Percentiles rank a stretch among this genome's conserved stretches.
Evolutionary conservation across 768 basidiomycete species (phyloP).

Genomic region (Candolleomyces eurysporus): DNA sequence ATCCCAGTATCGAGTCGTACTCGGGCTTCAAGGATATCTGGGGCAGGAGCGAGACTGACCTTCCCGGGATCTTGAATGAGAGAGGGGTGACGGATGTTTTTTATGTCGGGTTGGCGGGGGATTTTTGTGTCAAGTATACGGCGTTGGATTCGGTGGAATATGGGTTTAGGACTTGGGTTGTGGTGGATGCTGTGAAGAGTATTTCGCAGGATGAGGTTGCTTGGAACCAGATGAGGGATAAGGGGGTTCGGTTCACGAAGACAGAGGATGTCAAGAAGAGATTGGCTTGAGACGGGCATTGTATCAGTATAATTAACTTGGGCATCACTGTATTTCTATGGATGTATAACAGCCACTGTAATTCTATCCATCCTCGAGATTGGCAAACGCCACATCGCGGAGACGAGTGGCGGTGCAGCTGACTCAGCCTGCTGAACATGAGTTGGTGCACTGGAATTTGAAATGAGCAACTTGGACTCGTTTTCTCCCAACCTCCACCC

Average conservation of each 20-base stretch:
- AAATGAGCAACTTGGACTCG: slow-evolving; percentile 1
- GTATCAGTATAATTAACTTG: too few species aligned
- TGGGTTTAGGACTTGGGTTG: slow-evolving; percentile 49
- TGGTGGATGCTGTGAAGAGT: slow-evolving; percentile 47
- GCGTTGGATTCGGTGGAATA: slow-evolving; percentile 52
- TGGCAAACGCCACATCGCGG: too few species aligned
- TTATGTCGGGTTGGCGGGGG: slow-evolving; percentile 69
- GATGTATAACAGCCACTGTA: too few species aligned
- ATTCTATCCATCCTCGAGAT: too few species aligned
- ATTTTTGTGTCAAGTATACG: slow-evolving; percentile 70
- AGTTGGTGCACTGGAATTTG: neutral
- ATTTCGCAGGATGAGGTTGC: slow-evolving; percentile 31
- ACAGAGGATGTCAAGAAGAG: slow-evolving; percentile 19
- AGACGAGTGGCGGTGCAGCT: neutral
- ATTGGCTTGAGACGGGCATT: slow-evolving; percentile 1
- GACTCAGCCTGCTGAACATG: neutral
- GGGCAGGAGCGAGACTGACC: slow-evolving; percentile 43
- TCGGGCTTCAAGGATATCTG: slow-evolving; percentile 73
- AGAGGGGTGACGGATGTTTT: slow-evolving; percentile 56
- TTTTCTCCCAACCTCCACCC: slow-evolving; percentile 70
- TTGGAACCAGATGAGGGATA: slow-evolving; percentile 35
- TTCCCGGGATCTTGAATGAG: slow-evolving; percentile 40
- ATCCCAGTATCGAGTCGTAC: slow-evolving; percentile 69
- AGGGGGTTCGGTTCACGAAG: slow-evolving; percentile 26
- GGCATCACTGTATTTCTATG: too few species aligned